Evolutionary conservation across 495 filamentous ascomycete genomes (phyloP).

Genomic region (Haplographium delicatum): DNA sequence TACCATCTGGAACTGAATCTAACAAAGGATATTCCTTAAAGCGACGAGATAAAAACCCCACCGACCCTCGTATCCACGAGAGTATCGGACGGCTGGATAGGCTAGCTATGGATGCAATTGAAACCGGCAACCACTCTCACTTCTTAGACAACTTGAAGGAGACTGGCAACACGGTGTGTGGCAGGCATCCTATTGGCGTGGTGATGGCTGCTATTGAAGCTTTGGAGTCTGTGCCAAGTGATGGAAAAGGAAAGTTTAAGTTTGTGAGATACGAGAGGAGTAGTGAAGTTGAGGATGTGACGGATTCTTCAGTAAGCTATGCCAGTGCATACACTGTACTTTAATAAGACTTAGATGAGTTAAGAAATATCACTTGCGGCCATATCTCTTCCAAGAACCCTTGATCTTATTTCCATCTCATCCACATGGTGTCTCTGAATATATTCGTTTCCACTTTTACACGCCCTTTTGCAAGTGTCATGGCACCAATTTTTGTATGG

Average conservation of each 20-base stretch:
- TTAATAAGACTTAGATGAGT: conserved; percentile 3
- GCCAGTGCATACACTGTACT: conserved; percentile 71
- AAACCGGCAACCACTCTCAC: conserved; percentile 59
- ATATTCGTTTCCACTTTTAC: too few relatives aligned
- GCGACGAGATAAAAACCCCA: conserved; percentile 36
- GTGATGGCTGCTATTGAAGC: conserved; percentile 82
- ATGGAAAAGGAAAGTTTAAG: conserved; percentile 52
- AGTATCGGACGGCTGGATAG: conserved; percentile 79
- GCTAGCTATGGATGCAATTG: conserved; percentile 75
- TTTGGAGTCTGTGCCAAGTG: conserved; percentile 26
- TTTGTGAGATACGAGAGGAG: conserved; percentile 93
- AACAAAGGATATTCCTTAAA: conserved; percentile 34
- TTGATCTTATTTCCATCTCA: too few relatives aligned
- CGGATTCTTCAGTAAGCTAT: conserved; percentile 93
- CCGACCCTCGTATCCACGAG: conserved; percentile 66
- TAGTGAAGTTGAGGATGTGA: conserved; percentile 59
- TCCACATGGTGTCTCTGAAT: too few relatives aligned
- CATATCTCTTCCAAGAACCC: too few relatives aligned
- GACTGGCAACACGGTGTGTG: conserved; percentile 92
- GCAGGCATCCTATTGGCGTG: conserved; percentile 91
- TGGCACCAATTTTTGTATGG: too few relatives aligned
- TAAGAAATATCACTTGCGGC: too few relatives aligned
- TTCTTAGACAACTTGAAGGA: conserved; percentile 64
- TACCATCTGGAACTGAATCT: conserved; percentile 29
- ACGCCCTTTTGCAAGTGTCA: too few relatives aligned